These are phyloP conservation scores for Cystobasidium sp. DNA, from an alignment of 1,284 basidiomycete genomes.

Conservation along the genomic window DNA sequence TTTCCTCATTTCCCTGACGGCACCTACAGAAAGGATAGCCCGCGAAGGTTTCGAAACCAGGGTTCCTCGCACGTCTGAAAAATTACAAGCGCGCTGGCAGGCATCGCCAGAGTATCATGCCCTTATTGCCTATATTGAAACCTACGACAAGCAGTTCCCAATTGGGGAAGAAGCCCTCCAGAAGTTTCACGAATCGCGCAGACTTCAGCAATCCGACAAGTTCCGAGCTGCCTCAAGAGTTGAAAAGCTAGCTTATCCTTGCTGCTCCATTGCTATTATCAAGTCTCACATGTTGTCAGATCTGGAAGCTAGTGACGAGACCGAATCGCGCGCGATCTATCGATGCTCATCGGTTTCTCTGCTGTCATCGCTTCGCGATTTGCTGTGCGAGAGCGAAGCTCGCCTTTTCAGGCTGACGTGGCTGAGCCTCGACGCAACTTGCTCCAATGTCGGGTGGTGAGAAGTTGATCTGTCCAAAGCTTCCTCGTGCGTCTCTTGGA, in stretches of 20 bases:
- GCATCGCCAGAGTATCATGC: slow-evolving; percentile 55
- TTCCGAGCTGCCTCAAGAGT: too few species aligned
- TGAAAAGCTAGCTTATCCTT: too few species aligned
- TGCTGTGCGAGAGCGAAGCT: background rate
- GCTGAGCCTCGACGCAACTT: slow-evolving; percentile 3
- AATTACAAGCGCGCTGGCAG: slow-evolving; percentile 56
- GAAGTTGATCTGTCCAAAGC: background rate
- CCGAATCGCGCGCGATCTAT: too few species aligned
- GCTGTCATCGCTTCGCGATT: too few species aligned
- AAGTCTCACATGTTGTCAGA: too few species aligned
- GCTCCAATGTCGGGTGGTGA: background rate
- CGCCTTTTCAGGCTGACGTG: background rate
- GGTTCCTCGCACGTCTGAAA: slow-evolving; percentile 28
- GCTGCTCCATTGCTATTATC: too few species aligned
- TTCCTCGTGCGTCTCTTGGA: background rate
- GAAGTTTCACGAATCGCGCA: slow-evolving; percentile 57
- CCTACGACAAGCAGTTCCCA: slow-evolving; percentile 57
- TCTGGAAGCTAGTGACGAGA: too few species aligned
- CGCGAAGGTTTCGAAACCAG: slow-evolving; percentile 48
- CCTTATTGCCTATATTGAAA: slow-evolving; percentile 57
- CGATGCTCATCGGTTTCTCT: too few species aligned
- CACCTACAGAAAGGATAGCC: slow-evolving; percentile 57
- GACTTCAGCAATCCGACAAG: slow-evolving; percentile 59
- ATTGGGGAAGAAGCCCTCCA: slow-evolving; percentile 57
- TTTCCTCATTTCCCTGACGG: slow-evolving; percentile 59